Conservation (phyloP, 2,329 filamentous ascomycete genomes). For the Chrysoporthe austroafricana region DNA sequence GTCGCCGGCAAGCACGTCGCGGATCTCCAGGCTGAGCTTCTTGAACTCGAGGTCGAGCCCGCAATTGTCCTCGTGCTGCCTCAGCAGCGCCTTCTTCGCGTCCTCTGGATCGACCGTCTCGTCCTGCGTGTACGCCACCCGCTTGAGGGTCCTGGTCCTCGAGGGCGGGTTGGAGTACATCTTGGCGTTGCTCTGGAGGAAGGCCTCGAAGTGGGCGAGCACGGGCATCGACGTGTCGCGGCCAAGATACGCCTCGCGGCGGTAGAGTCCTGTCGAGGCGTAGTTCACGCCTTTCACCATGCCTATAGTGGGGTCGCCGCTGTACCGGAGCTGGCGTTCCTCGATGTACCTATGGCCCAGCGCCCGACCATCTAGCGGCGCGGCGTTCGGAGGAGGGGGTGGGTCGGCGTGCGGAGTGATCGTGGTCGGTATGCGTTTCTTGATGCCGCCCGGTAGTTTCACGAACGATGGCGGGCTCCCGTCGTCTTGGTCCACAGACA, state of each 20-base stretch:
- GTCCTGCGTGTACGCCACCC: background rate
- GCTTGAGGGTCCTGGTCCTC: slow-evolving; percentile 10
- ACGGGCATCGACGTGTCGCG: slow-evolving; percentile 49
- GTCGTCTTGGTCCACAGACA: slow-evolving; percentile 52
- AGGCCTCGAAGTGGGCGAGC: slow-evolving; percentile 45
- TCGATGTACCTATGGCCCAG: slow-evolving; percentile 42
- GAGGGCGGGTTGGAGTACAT: slow-evolving; percentile 25
- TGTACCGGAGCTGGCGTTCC: slow-evolving; percentile 45
- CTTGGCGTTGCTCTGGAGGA: slow-evolving; percentile 48
- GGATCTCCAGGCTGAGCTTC: slow-evolving; percentile 25
- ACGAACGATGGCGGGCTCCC: slow-evolving; percentile 42
- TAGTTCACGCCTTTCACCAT: slow-evolving; percentile 61
- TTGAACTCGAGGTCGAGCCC: slow-evolving; percentile 29
- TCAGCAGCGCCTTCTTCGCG: slow-evolving; percentile 1
- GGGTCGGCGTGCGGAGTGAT: slow-evolving; percentile 57
- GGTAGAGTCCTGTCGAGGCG: slow-evolving; percentile 48
- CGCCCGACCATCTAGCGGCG: slow-evolving; percentile 33
- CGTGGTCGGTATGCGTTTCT: slow-evolving; percentile 47
- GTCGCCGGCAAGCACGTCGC: slow-evolving; percentile 27
- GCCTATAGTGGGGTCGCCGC: slow-evolving; percentile 53
- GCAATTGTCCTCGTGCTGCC: slow-evolving; percentile 24
- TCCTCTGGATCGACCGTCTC: slow-evolving; percentile 2
- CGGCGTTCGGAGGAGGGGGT: slow-evolving; percentile 40
- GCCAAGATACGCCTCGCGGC: slow-evolving; percentile 52
- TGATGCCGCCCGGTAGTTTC: slow-evolving; percentile 42